These are phyloP conservation scores for Acer saccharum DNA, from an alignment of 345 rosid genomes.

Conservation along the genomic window DNA sequence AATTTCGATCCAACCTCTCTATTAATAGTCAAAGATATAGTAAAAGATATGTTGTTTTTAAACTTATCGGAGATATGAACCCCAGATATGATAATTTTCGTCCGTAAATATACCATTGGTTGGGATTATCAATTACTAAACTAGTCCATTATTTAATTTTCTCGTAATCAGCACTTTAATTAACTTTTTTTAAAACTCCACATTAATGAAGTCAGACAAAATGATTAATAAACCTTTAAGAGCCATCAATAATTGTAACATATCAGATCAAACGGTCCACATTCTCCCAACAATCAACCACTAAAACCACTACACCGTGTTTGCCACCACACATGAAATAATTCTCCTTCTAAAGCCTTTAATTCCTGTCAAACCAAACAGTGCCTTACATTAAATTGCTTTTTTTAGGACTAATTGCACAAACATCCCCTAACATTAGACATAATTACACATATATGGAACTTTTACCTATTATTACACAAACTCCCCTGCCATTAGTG, in stretches of 20 bases:
- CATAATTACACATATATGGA: too few species aligned
- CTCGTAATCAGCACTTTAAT: background rate
- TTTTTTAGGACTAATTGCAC: too few species aligned
- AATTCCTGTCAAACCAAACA: background rate
- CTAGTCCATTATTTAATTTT: too few species aligned
- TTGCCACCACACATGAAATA: background rate
- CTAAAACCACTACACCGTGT: background rate
- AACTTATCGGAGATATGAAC: too few species aligned
- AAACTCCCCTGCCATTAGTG: too few species aligned
- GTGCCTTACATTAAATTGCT: background rate
- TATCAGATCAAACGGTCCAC: background rate
- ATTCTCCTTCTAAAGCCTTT: background rate
- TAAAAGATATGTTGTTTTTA: too few species aligned
- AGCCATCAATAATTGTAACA: background rate
- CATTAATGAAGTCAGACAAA: background rate
- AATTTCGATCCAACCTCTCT: too few species aligned
- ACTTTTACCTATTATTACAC: too few species aligned
- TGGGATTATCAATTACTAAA: background rate
- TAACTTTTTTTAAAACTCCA: background rate
- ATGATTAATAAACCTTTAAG: background rate
- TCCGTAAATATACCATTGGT: background rate
- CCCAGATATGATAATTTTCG: too few species aligned
- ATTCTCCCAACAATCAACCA: background rate
- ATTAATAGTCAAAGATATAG: too few species aligned
- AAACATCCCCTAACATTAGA: too few species aligned